phyloP scores from a whole-genome alignment of 805 yeast species.

The Starmerella riodocensis region DNA sequence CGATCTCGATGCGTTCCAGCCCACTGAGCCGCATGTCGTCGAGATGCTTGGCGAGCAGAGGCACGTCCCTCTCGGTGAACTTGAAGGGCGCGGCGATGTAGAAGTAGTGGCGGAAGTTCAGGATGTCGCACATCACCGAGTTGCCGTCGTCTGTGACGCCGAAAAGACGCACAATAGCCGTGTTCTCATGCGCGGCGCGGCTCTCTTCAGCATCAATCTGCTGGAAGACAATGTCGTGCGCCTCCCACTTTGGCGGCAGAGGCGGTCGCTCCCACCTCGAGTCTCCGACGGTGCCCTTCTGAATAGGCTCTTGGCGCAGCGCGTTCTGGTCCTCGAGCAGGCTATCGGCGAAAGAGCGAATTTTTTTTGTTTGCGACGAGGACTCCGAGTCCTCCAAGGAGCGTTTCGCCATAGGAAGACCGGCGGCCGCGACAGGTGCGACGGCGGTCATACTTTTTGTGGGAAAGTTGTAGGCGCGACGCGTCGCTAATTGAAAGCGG shows the following conservation, averaged over 20 bases:
- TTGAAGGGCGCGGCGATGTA: conserved; percentile 85
- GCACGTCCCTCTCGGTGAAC: conserved; percentile 45
- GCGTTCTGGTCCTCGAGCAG: conserved; percentile 13
- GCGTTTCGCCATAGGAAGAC: background rate
- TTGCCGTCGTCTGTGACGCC: conserved; percentile 84
- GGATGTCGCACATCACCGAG: conserved; percentile 78
- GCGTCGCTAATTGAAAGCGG: too few species aligned
- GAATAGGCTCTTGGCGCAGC: conserved; percentile 1
- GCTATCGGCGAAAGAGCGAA: conserved; percentile 10
- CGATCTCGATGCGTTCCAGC: conserved; percentile 39
- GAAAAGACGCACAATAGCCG: conserved; percentile 58
- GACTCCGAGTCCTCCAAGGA: background rate
- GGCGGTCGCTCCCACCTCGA: conserved; percentile 45
- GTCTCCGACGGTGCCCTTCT: conserved; percentile 21
- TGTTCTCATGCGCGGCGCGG: background rate
- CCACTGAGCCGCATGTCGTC: background rate
- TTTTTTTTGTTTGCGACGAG: background rate
- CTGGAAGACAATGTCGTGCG: conserved; percentile 32
- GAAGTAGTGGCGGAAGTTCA: conserved; percentile 79
- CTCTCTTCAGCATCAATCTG: conserved; percentile 90
- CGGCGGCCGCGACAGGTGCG: too few species aligned
- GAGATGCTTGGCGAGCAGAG: conserved; percentile 28
- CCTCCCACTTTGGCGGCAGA: conserved; percentile 38
- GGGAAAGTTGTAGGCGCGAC: too few species aligned
- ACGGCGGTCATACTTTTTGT: too few species aligned